Percentiles rank a stretch among this genome's conserved stretches.
phyloP scores from a whole-genome alignment of 192 early-diverging fungal species.

The Coemansia sp. region DNA sequence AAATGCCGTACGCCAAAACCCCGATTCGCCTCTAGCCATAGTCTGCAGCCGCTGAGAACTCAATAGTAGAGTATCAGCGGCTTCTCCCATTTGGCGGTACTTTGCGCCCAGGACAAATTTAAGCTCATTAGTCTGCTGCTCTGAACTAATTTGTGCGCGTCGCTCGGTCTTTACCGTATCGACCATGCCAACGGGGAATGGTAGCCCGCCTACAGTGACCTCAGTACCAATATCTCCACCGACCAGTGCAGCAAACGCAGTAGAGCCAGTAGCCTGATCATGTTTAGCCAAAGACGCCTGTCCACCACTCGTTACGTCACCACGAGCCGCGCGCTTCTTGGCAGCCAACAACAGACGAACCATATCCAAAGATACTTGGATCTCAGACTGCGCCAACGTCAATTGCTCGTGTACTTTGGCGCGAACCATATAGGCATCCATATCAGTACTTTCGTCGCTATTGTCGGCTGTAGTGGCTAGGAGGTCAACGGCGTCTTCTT shows the following conservation, averaged over 20 bases:
- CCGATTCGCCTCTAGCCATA: constrained; percentile 21
- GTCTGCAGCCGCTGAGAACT: constrained; percentile 22
- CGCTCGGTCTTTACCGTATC: constrained; percentile 19
- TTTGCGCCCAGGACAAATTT: constrained; percentile 54
- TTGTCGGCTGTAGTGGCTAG: background rate
- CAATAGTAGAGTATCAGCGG: constrained; percentile 35
- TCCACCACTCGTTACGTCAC: background rate
- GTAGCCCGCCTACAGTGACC: constrained; percentile 41
- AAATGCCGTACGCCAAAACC: constrained; percentile 52
- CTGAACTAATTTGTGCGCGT: constrained; percentile 10
- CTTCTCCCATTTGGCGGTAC: constrained; percentile 42
- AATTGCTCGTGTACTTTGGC: constrained; percentile 41
- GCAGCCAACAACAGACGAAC: constrained; percentile 50
- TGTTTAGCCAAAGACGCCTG: constrained; percentile 11
- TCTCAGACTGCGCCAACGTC: constrained; percentile 49
- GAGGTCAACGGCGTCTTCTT: background rate
- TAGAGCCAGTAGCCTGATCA: constrained; percentile 9
- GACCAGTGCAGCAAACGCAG: constrained; percentile 25
- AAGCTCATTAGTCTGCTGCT: constrained; percentile 23
- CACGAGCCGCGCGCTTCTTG: constrained; percentile 28
- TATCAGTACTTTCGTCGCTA: background rate
- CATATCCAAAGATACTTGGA: constrained; percentile 50
- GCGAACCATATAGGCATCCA: constrained; percentile 47
- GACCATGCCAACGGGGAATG: constrained; percentile 40
- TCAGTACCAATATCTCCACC: constrained; percentile 22